Base-by-base conservation (phyloP, 768 basidiomycete genomes). In the Paxillus ammoniavirescens region DNA sequence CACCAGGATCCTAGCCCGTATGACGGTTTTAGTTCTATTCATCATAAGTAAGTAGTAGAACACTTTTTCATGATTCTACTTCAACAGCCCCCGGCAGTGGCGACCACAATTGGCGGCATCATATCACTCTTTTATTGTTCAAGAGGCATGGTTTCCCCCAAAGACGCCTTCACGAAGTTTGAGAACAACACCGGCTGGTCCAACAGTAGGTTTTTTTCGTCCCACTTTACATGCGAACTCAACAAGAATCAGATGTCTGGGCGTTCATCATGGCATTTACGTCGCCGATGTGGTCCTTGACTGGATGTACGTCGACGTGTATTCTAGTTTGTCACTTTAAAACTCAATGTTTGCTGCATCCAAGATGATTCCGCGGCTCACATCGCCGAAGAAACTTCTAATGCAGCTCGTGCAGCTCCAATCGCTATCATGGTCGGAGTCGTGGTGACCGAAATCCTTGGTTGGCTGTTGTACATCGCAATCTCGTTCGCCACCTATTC, bases 331-430 rank as follows among this genome's bases (percentile, higher is more conserved):
- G 8, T 15, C 12, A 5, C 35, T 42, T 15, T 9, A 23, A 17
- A 17, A 21, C 36, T 40, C 12, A 45, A 10, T 26, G 2, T 33
- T 23, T 14, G 10, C 42, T 21, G 47, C 18, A 46, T 23, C 35
- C 12, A 58, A 78, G 77, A 77, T 36, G 76, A 79, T 58, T 79
- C 77, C 17, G 77, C 75, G 9, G 78, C 72, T 6, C 76, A 77
- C 50, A 75, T 79, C 15, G 69, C 78, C 3, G 77, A 77, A 55
- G 76, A 79, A 65, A 74, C 71, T 0, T 64, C 76, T 6, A 73
- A 74, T 41, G 74, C 75, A n/a, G 72, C 76, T 4, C 62, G 67
- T 21, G 73, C 75, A 12, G 77, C 74, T 18, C 77, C 78, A 6
- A 69, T 78, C 35, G 75, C 76, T 6, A 79, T 77, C 58, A 63